Conservation (phyloP, 306 rosid genomes). For the Inga laurina region DNA sequence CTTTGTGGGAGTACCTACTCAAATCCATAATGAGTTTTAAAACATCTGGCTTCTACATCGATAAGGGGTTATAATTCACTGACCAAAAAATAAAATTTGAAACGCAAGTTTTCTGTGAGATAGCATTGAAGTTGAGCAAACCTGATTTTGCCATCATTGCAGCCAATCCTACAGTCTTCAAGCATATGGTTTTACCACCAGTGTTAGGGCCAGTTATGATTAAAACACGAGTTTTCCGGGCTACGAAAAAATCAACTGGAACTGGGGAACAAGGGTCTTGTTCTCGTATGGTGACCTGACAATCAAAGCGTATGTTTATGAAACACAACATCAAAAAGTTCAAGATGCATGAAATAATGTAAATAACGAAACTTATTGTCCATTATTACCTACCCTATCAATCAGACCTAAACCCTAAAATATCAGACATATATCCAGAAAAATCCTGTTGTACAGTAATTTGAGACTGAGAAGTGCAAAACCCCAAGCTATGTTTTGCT, state of each 20-base stretch:
- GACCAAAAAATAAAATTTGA: background rate
- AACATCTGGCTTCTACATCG: no score
- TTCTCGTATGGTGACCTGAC: conserved; percentile 63
- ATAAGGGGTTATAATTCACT: conserved; percentile 15
- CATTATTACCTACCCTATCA: conserved; percentile 10
- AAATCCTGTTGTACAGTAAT: background rate
- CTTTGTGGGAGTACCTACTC: background rate
- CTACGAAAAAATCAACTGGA: conserved; percentile 82
- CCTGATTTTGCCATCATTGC: conserved; percentile 99
- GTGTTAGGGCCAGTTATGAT: conserved; percentile 96
- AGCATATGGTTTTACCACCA: conserved; percentile 93
- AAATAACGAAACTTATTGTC: conserved; percentile 1
- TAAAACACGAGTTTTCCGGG: conserved; percentile 68
- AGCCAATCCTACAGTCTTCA: conserved; percentile 92
- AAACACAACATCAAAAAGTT: conserved; percentile 9
- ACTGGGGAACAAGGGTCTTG: conserved; percentile 63
- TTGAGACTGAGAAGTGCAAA: conserved; percentile 4
- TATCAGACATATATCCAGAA: conserved; percentile 21
- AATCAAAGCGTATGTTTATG: conserved; percentile 33
- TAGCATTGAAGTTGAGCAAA: conserved; percentile 26
- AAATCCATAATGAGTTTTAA: background rate
- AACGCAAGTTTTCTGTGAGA: background rate
- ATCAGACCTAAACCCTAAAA: background rate
- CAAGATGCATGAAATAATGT: conserved; percentile 25
- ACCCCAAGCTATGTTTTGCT: conserved; percentile 31